A percentile compares a stretch with the other conserved stretches of the same genome.
phyloP scores from a whole-genome alignment of 2,329 filamentous ascomycete genomes.

The Claviceps humidiphila region DNA sequence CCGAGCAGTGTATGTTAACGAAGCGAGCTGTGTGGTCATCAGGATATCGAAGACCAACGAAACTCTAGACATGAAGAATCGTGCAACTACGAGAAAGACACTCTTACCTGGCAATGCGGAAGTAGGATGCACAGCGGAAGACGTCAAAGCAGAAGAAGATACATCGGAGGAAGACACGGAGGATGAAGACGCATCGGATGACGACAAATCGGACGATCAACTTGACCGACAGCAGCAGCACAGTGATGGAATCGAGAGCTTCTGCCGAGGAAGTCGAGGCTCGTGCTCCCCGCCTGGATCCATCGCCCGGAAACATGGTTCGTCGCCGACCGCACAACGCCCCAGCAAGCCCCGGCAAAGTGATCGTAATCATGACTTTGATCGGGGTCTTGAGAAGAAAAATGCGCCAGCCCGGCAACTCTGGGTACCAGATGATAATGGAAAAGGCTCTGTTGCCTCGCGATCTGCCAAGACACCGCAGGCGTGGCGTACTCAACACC shows the following conservation, averaged over 20 bases:
- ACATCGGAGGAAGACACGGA: no score
- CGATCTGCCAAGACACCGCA: slow-evolving; percentile 5
- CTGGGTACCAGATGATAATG: slow-evolving; percentile 16
- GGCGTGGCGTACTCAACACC: background rate
- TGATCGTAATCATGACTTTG: slow-evolving; percentile 11
- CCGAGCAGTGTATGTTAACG: background rate
- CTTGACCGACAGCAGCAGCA: slow-evolving; percentile 3
- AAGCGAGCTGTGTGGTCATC: background rate
- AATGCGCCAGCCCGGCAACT: slow-evolving; percentile 13
- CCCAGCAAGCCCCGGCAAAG: slow-evolving; percentile 8
- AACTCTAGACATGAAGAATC: background rate
- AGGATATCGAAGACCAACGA: background rate
- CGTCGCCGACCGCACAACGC: slow-evolving; percentile 11
- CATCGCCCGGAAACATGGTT: slow-evolving; percentile 8
- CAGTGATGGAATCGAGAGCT: slow-evolving; percentile 5
- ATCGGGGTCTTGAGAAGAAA: slow-evolving; percentile 12
- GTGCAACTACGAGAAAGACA: slow-evolving; percentile 6
- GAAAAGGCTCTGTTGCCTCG: background rate
- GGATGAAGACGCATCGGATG: no score
- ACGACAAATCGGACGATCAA: background rate
- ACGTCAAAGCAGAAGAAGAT: background rate
- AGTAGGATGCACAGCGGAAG: background rate
- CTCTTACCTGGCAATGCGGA: slow-evolving; percentile 4
- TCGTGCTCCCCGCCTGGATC: slow-evolving; percentile 16
- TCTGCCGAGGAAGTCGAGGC: slow-evolving; percentile 14